These are phyloP conservation scores for Candida anutae DNA, from an alignment of 1,139 yeast species.

Conservation along the genomic window DNA sequence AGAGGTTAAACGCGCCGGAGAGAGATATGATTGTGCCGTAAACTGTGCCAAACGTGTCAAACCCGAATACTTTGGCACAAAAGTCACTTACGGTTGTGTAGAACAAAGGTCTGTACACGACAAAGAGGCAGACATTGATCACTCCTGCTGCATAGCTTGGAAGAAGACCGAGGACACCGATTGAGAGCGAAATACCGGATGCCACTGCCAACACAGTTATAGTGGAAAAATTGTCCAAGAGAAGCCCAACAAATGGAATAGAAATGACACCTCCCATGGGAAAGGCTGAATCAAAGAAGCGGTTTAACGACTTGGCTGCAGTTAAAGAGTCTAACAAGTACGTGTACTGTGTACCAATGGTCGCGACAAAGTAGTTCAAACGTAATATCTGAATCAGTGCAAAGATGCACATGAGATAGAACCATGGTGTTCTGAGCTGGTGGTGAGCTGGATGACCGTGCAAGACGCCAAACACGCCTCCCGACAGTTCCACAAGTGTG, in stretches of 20 bases:
- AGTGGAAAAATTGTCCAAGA: conserved; percentile 32
- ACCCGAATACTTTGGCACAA: conserved; percentile 43
- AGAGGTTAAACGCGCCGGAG: conserved; percentile 32
- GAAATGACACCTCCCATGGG: conserved; percentile 40
- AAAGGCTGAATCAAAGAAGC: conserved; percentile 35
- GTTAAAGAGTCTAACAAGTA: conserved; percentile 24
- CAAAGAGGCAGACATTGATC: conserved; percentile 30
- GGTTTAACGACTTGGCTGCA: conserved; percentile 24
- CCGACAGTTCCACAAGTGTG: conserved; percentile 23
- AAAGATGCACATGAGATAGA: conserved; percentile 30
- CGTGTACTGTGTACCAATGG: conserved; percentile 37
- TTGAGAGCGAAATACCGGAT: conserved; percentile 21
- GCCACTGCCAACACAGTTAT: conserved; percentile 24
- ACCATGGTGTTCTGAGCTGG: conserved; percentile 38
- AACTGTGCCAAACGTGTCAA: conserved; percentile 41
- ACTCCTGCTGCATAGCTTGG: conserved; percentile 23
- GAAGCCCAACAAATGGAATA: conserved; percentile 34
- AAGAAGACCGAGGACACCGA: conserved; percentile 33
- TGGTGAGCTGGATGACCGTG: conserved; percentile 36
- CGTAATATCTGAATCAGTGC: conserved; percentile 38
- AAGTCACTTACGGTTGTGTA: conserved; percentile 38
- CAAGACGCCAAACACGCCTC: conserved; percentile 36
- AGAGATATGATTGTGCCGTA: conserved; percentile 38
- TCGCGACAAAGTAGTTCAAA: conserved; percentile 40
- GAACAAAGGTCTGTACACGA: conserved; percentile 37